Base-by-base conservation (phyloP, 441 rosid species). In the Pelargonium australe region DNA sequence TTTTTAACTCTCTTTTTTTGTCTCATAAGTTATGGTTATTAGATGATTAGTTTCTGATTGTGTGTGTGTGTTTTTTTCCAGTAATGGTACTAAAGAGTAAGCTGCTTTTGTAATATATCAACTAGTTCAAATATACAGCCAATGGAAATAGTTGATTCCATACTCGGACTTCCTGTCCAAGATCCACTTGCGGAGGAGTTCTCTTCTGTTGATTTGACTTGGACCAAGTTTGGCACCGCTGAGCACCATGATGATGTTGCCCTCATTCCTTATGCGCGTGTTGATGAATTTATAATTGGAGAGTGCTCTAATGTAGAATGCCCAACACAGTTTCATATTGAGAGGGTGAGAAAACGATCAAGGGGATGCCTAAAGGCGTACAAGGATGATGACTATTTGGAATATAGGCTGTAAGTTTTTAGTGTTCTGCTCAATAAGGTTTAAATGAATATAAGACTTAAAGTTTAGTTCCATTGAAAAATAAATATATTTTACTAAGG, bases 301-400 rank as follows among this genome's bases (percentile, higher is more conserved):
- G 98, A 94, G 81, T 89, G 97, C 85, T 80, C 87, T 14, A 93
- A 81, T 75, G 83, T 84, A 1, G 91, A 93, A 69, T 86, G 80
- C 76, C 98, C 98, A 0, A 93, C 97, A 0, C 85, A 89, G 63
- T 94, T 91, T 71, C 97, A 94, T 81, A 94, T 91, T 61, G 96
- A 94, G 69, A 88, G 95, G 80, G 93, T 89, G 75, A 83, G 96
- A 55, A 88, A 87, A 79, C 80, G 96, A 44, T 69, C 85, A 8
- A 79, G 44, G 68, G 91, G 91, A 61, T 87, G 87, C 84, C 81
- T 94, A 74, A 88, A 83, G 78, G 90, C 86, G 77, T 89, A 73
- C 81, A 94, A 87, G 81, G 72, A 64, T 41, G 97, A 94, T 43
- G 97, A 89, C 28, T 94, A 89, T 78, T 78, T 94, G 81, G 95